These are phyloP conservation scores for Polytrichum commune DNA, from an alignment of 225 moss, liverwort and hornwort genomes.

Conservation along the genomic window DNA sequence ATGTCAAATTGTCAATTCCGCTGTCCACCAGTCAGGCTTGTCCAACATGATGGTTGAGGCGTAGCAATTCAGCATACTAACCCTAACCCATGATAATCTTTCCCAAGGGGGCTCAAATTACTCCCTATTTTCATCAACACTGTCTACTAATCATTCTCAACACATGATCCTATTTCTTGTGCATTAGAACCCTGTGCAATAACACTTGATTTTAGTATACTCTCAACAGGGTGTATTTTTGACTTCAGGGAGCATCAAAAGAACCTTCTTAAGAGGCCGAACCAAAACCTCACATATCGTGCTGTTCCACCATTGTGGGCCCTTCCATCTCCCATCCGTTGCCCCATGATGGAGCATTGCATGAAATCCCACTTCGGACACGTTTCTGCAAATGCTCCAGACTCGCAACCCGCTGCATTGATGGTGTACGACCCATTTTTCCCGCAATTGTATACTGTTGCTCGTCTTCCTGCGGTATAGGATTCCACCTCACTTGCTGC, in stretches of 20 bases:
- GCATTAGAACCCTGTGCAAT: background rate
- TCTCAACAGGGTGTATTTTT: background rate
- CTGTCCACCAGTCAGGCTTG: constrained; percentile 5
- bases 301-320: constrained; percentile 66
- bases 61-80: constrained; percentile 10
- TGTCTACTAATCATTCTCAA: background rate
- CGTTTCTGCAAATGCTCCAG: constrained; percentile 86
- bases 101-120: constrained; percentile 12
- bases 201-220: background rate
- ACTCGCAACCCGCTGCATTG: constrained; percentile 91
- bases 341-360: constrained; percentile 66
- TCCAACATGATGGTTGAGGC: constrained; percentile 27
- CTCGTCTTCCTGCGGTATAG: constrained; percentile 33
- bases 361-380: constrained; percentile 59
- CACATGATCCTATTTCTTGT: background rate
- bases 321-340: constrained; percentile 77
- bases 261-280: background rate
- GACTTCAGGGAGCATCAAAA: too few relatives aligned
- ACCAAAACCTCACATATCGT: constrained; percentile 2
- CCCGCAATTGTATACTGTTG: constrained; percentile 4
- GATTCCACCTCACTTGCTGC: constrained; percentile 43
- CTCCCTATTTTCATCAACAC: constrained; percentile 1
- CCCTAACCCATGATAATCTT: constrained; percentile 1
- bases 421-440: constrained; percentile 92
- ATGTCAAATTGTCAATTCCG: too few relatives aligned